Conservation (phyloP, 2,329 filamentous ascomycete genomes). For the Xylariaceae sp. region DNA sequence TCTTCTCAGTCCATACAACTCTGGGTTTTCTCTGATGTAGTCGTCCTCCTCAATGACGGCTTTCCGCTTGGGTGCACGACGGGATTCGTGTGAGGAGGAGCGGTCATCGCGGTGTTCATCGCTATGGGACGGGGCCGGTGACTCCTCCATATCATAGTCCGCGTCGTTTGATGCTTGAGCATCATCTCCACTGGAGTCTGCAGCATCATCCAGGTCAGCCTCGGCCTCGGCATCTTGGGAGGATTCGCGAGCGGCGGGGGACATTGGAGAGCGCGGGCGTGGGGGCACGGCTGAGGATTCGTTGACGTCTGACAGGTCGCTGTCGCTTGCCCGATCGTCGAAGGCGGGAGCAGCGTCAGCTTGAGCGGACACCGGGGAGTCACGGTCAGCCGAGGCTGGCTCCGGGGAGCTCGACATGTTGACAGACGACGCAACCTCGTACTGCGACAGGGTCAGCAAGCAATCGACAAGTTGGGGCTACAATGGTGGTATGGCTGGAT, state of each 20-base stretch:
- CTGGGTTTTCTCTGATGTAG: constrained; percentile 86
- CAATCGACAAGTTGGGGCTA: constrained; percentile 22
- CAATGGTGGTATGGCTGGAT: constrained; percentile 22
- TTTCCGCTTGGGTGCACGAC: constrained; percentile 71
- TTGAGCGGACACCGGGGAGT: constrained; percentile 54
- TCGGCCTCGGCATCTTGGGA: constrained; percentile 36
- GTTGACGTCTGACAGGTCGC: constrained; percentile 72
- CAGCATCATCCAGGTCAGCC: constrained; percentile 34
- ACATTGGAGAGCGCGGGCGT: constrained; percentile 40
- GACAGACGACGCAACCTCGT: constrained; percentile 54
- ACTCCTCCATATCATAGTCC: constrained; percentile 75
- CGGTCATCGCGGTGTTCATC: constrained; percentile 50
- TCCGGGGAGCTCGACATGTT: constrained; percentile 63
- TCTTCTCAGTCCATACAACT: constrained; percentile 88
- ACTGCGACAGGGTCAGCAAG: constrained; percentile 48
- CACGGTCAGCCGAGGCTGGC: constrained; percentile 64
- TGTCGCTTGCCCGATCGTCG: constrained; percentile 58
- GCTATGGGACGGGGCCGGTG: constrained; percentile 47
- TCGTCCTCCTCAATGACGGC: constrained; percentile 68
- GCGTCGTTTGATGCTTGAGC: constrained; percentile 61
- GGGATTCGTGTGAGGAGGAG: constrained; percentile 70
- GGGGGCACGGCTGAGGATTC: constrained; percentile 49
- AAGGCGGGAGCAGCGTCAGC: constrained; percentile 38
- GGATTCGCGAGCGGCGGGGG: constrained; percentile 35
- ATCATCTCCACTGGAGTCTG: constrained; percentile 45